Conservation (phyloP, 495 filamentous ascomycete species). For the Hypoxylon rickii region DNA sequence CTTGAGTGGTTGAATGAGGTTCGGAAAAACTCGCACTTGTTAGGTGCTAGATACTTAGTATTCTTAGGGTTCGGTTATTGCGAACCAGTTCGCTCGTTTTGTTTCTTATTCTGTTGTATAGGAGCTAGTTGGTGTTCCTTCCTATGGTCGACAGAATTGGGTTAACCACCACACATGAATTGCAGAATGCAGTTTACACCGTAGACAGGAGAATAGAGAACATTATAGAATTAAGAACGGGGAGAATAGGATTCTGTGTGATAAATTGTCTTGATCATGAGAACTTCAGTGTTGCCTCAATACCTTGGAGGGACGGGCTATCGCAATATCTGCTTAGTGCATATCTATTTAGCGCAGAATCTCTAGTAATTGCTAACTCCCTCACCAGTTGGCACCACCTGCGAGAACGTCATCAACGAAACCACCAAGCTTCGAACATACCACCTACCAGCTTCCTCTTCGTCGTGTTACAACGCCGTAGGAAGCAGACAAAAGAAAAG, state of each 20-base stretch:
- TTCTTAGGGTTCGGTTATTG: not conserved
- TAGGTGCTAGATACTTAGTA: not conserved
- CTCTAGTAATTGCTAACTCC: not conserved
- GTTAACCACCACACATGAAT: no score
- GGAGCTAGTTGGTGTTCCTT: slow-evolving; percentile 7
- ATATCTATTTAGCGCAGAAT: no score
- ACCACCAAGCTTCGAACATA: no score
- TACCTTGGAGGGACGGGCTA: not conserved
- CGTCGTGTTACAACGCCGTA: not conserved
- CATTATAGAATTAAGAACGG: slow-evolving; percentile 17
- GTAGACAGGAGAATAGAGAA: slow-evolving; percentile 3
- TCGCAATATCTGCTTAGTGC: not conserved
- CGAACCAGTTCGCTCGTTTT: not conserved
- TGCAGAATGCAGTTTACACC: slow-evolving; percentile 5
- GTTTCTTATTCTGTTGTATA: not conserved
- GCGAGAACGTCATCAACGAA: no score
- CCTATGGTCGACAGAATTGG: not conserved
- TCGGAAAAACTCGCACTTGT: no score
- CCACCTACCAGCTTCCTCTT: not conserved
- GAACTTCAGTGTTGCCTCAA: no score
- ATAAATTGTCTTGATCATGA: no score
- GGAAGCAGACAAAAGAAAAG: no score
- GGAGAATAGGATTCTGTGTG: no score
- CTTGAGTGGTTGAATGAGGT: slow-evolving; percentile 6
- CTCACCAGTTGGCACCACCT: no score